Conservation (phyloP, 768 basidiomycete genomes). For the Boletus sp. region DNA sequence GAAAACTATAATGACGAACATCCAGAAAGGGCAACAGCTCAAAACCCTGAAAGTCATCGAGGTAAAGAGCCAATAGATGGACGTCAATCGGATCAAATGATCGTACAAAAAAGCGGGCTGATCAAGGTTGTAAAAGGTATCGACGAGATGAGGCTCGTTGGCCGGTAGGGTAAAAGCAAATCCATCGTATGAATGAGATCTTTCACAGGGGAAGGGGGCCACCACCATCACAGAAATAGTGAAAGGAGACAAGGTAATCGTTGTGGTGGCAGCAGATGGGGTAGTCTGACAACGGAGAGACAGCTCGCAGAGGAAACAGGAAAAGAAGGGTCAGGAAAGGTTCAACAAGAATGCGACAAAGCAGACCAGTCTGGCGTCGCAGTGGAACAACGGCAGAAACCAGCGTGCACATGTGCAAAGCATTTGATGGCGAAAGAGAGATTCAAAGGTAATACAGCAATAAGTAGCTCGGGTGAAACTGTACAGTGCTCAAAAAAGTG, state of each 20-base stretch:
- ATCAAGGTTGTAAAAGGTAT: constrained; percentile 21
- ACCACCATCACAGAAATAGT: not conserved
- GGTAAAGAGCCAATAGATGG: not conserved
- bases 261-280: not conserved
- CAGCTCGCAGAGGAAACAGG: not conserved
- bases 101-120: not conserved
- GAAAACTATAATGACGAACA: not conserved
- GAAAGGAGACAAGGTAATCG: not conserved
- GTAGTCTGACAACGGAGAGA: constrained; percentile 12
- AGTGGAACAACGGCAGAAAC: constrained; percentile 22
- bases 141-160: constrained; percentile 37
- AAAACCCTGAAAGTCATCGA: not conserved
- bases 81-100: not conserved
- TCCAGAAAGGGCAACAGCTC: not conserved
- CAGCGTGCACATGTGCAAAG: constrained; percentile 16
- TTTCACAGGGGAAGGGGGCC: constrained; percentile 14
- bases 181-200: constrained; percentile 13
- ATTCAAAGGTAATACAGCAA: constrained; percentile 23
- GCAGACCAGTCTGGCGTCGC: constrained; percentile 28
- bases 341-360: constrained; percentile 13
- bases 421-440: not conserved
- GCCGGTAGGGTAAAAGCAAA: constrained; percentile 27
- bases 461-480: constrained; percentile 16
- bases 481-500: constrained; percentile 17
- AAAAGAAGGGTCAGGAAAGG: not conserved